Conservation (phyloP, 805 yeast species). For the Lipomyces spencermartinsiae region DNA sequence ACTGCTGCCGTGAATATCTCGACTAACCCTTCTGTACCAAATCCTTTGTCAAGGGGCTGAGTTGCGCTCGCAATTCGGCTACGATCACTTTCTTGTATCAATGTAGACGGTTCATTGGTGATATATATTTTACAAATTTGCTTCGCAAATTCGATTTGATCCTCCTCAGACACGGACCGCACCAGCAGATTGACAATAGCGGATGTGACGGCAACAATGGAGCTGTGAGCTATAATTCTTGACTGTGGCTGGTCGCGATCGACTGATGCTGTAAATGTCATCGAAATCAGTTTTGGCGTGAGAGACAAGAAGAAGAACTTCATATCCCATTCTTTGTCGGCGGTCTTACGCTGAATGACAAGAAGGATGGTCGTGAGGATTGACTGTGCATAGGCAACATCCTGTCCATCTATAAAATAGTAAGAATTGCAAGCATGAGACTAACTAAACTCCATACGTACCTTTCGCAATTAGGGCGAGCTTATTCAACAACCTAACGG, state of each 20-base stretch:
- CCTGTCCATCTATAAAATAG: slow-evolving; percentile 6
- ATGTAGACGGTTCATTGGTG: slow-evolving; percentile 8
- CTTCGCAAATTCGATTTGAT: slow-evolving; percentile 31
- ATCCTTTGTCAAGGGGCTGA: slow-evolving; percentile 22
- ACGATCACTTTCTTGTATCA: slow-evolving; percentile 25
- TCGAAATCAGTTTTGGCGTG: slow-evolving; percentile 36
- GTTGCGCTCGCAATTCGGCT: slow-evolving; percentile 11
- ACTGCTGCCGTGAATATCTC: slow-evolving; percentile 29
- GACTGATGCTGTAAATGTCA: slow-evolving; percentile 26
- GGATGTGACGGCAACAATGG: slow-evolving; percentile 36
- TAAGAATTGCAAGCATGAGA: neutral
- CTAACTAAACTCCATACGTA: neutral
- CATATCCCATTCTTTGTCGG: slow-evolving; percentile 38
- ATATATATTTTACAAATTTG: slow-evolving; percentile 31
- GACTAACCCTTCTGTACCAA: slow-evolving; percentile 15
- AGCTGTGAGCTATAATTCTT: slow-evolving; percentile 16
- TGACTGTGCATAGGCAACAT: slow-evolving; percentile 37
- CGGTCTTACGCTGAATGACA: slow-evolving; percentile 38
- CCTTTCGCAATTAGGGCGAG: slow-evolving; percentile 39
- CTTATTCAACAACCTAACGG: slow-evolving; percentile 49
- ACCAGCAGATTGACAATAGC: slow-evolving; percentile 40
- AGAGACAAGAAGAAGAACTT: slow-evolving; percentile 33
- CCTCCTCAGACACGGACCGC: slow-evolving; percentile 34
- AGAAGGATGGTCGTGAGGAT: slow-evolving; percentile 43
- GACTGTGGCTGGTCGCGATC: slow-evolving; percentile 11